phyloP scores from a whole-genome alignment of 1,139 yeast species.

The Meyerozyma carpophila region DNA sequence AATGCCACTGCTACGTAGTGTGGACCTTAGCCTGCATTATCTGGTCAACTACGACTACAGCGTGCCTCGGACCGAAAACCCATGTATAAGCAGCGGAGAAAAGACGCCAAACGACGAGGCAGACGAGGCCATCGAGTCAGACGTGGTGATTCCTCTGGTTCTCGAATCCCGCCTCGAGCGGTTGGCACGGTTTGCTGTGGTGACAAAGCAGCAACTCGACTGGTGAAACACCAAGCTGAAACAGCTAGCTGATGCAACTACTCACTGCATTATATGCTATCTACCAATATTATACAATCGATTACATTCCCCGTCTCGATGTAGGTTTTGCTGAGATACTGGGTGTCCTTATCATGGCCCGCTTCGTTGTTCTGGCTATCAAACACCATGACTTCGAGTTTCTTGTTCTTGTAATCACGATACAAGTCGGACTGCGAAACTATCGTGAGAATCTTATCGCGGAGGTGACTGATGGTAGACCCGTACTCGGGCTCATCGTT shows the following conservation, averaged over 20 bases:
- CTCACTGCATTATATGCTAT: conserved; percentile 1
- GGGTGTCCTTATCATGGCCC: conserved; percentile 26
- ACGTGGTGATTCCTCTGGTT: neutral
- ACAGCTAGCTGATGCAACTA: too few species aligned
- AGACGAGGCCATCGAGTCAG: neutral
- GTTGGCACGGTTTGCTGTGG: neutral
- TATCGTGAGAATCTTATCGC: conserved; percentile 46
- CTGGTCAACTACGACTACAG: neutral
- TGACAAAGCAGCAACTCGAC: neutral
- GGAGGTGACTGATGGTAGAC: conserved; percentile 57
- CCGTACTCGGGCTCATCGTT: conserved; percentile 64
- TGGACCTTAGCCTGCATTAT: neutral
- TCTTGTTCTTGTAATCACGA: conserved; percentile 17
- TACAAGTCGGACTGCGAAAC: conserved; percentile 49
- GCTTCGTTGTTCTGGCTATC: conserved; percentile 26
- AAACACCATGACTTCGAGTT: conserved; percentile 24
- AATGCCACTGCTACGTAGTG: neutral
- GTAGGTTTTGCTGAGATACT: conserved; percentile 54
- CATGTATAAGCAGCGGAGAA: neutral
- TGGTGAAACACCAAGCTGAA: neutral
- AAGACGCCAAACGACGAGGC: neutral
- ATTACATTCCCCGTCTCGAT: conserved; percentile 66
- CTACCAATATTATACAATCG: conserved; percentile 35
- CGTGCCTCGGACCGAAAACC: neutral
- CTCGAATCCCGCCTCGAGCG: conserved; percentile 1